These are phyloP conservation scores for Protomyces macrosporus DNA, from an alignment of 1,139 yeast genomes.

Conservation along the genomic window DNA sequence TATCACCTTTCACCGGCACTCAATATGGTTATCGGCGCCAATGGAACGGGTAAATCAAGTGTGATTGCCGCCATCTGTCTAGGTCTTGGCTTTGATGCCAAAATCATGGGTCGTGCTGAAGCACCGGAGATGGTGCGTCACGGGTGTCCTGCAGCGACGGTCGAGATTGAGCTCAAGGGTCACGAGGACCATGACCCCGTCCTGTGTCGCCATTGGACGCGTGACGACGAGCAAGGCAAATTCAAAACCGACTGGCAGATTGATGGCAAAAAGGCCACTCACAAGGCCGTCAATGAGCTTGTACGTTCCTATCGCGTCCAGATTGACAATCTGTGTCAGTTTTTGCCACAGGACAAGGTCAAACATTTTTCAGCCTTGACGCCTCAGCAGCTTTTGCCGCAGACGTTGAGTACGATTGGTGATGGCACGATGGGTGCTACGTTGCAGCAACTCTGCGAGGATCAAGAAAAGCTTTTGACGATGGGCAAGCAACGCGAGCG, in stretches of 20 bases:
- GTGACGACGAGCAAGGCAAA: slow-evolving; percentile 6
- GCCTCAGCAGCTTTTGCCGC: slow-evolving; percentile 66
- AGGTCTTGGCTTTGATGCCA: slow-evolving; percentile 79
- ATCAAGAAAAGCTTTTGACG: slow-evolving; percentile 44
- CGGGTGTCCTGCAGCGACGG: slow-evolving; percentile 53
- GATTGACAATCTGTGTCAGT: slow-evolving; percentile 86
- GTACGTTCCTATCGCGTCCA: slow-evolving; percentile 64
- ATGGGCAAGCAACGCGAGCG: slow-evolving; percentile 30
- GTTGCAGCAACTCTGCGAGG: slow-evolving; percentile 54
- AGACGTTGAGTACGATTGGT: slow-evolving; percentile 79
- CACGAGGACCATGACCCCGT: slow-evolving; percentile 42
- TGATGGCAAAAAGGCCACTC: slow-evolving; percentile 46
- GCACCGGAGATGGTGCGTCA: slow-evolving; percentile 65
- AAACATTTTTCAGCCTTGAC: slow-evolving; percentile 83
- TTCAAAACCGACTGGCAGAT: slow-evolving; percentile 54
- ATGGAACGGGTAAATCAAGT: slow-evolving; percentile 94
- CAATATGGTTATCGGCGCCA: slow-evolving; percentile 94
- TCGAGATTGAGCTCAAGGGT: slow-evolving; percentile 64
- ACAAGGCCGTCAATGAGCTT: slow-evolving; percentile 46
- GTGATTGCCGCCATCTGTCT: slow-evolving; percentile 90
- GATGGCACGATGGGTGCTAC: slow-evolving; percentile 51
- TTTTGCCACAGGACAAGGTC: slow-evolving; percentile 90
- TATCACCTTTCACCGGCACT: slow-evolving; percentile 75
- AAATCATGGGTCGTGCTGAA: slow-evolving; percentile 71
- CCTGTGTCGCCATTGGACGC: slow-evolving; percentile 37